Base-by-base conservation (phyloP, 768 basidiomycete genomes). In the Leccinum aurantiacum region DNA sequence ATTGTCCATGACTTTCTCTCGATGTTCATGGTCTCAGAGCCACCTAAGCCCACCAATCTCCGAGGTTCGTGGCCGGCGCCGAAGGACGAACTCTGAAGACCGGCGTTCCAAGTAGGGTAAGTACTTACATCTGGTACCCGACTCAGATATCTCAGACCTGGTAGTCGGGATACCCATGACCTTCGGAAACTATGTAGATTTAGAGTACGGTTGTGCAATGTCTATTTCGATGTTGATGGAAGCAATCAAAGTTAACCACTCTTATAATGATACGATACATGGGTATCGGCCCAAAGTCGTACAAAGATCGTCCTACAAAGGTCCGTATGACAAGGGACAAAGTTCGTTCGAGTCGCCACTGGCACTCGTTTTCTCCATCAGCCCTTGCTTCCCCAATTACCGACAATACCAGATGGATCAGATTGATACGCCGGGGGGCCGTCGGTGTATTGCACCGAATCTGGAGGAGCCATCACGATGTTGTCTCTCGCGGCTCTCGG, bases 371-470 rank as follows among this genome's bases (percentile, higher is more conserved):
- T 60, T 46, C 25, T 29, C 15, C 44, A 44, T 72, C 61, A 74
- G 19, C 50, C 46, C 33, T 67, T 79, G 65, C 78, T 79, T 53
- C 81, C 81, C 86, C 86, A 87, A 55, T 79, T 78, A 22, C 83
- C 84, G 49, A 80, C 74, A 29, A 78, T 65, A 57, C 77, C 77
- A 22, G 82, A 74, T 25, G 76, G 68, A 19, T 82, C 83, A 15
- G 77, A 76, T 27, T 91, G 89, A 67, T 91, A 91, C 54, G 74
- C 77, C 29, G 90, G 89, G 14, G 90, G 90, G 37, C 75, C 78
- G 17, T 90, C 89, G 15, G 82, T 74, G 52, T 79, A 75, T 31
- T 55, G 57, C 33, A n/a, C 49, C 13, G 60, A 53, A 44, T 52
- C 17, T 14, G 71, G 66, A 57, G 73, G 72, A 7, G 67, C 58